Conservation (phyloP, 2,329 filamentous ascomycete species). For the Botrytis galanthina region DNA sequence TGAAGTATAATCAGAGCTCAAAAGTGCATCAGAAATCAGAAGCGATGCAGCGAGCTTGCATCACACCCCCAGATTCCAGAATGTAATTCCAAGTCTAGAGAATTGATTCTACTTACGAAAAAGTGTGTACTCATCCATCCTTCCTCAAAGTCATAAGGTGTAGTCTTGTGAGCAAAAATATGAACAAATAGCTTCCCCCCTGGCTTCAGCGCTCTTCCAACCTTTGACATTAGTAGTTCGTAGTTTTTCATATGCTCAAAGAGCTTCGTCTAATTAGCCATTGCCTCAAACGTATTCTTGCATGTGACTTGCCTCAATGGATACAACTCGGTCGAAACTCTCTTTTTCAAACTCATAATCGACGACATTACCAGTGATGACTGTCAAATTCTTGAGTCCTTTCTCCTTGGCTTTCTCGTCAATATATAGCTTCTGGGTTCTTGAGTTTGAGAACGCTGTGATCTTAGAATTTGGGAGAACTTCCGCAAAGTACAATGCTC, state of each 20-base stretch:
- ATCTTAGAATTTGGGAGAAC: constrained; percentile 59
- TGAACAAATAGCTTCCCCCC: constrained; percentile 68
- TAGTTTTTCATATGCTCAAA: constrained; percentile 81
- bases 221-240: constrained; percentile 62
- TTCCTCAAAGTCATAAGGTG: constrained; percentile 67
- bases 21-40: not conserved
- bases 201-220: constrained; percentile 57
- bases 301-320: constrained; percentile 52
- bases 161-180: constrained; percentile 62
- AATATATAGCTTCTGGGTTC: constrained; percentile 66
- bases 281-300: not conserved
- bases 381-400: constrained; percentile 57
- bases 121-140: constrained; percentile 75
- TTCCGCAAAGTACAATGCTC: constrained; percentile 63
- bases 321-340: constrained; percentile 63
- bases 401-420: constrained; percentile 56
- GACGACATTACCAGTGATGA: constrained; percentile 66
- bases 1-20: not conserved
- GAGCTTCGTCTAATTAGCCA: constrained; percentile 45
- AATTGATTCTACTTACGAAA: constrained; percentile 43
- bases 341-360: constrained; percentile 60
- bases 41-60: not conserved
- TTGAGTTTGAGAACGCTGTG: constrained; percentile 68
- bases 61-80: not conserved
- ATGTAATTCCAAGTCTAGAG: not conserved